phyloP scores from a whole-genome alignment of 1,139 yeast genomes.

The Magnusiomyces fungicola region DNA sequence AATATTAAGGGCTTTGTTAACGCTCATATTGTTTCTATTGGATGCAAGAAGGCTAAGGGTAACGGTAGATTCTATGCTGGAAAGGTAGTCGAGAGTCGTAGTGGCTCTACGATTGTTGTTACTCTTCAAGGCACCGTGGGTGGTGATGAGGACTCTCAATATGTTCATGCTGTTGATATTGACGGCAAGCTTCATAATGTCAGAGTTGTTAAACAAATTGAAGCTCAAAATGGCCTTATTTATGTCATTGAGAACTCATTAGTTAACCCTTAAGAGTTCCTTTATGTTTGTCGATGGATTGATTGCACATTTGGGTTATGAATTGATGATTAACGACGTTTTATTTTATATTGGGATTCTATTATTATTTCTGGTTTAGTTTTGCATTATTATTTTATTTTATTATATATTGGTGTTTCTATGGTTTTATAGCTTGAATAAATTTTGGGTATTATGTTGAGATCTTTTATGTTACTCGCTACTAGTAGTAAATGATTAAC shows the following conservation, averaged over 20 bases:
- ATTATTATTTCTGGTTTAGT: too few relatives aligned
- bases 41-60: conserved; percentile 10
- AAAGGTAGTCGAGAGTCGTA: conserved; percentile 14
- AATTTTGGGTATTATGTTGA: too few relatives aligned
- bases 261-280: conserved; percentile 14
- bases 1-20: conserved; percentile 28
- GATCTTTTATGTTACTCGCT: too few relatives aligned
- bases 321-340: too few relatives aligned
- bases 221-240: conserved; percentile 26
- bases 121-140: conserved; percentile 15
- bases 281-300: too few relatives aligned
- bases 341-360: too few relatives aligned
- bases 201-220: conserved; percentile 19
- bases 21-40: conserved; percentile 26
- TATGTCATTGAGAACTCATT: conserved; percentile 20
- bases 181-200: conserved; percentile 17
- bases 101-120: conserved; percentile 16
- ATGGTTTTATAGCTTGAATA: too few relatives aligned
- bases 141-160: not conserved
- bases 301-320: too few relatives aligned
- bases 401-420: too few relatives aligned
- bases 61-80: conserved; percentile 4
- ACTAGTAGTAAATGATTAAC: too few relatives aligned
- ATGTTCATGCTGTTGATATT: conserved; percentile 10
- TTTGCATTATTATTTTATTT: too few relatives aligned